phyloP scores from a whole-genome alignment of 2,329 filamentous ascomycete genomes.

The Hypoxylon sp. region DNA sequence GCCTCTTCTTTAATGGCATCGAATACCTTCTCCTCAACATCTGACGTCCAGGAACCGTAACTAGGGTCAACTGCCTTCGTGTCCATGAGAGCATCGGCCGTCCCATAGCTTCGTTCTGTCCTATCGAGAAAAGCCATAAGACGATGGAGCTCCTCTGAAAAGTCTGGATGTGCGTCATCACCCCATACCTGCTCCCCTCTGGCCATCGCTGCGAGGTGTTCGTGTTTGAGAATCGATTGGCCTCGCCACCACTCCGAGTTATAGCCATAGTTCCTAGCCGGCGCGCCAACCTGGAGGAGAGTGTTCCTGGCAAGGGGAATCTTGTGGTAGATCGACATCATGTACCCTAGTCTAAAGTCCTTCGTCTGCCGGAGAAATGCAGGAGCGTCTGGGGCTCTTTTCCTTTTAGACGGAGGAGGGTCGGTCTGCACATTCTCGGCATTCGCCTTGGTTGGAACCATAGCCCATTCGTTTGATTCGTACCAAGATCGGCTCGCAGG shows the following conservation, averaged over 20 bases:
- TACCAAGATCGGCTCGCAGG: conserved; percentile 66
- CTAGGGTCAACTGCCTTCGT: conserved; percentile 47
- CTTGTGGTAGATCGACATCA: conserved; percentile 67
- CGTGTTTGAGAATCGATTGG: conserved; percentile 55
- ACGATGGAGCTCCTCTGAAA: conserved; percentile 66
- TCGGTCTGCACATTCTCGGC: conserved; percentile 47
- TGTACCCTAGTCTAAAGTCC: conserved; percentile 58
- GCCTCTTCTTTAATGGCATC: conserved; percentile 38
- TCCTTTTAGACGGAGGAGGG: conserved; percentile 54
- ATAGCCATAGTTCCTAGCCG: conserved; percentile 61
- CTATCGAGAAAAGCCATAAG: conserved; percentile 70
- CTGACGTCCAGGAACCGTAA: conserved; percentile 50
- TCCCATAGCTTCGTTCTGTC: conserved; percentile 68
- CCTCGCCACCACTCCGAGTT: conserved; percentile 70
- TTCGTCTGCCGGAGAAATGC: conserved; percentile 58
- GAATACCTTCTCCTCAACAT: conserved; percentile 56
- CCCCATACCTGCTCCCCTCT: conserved; percentile 46
- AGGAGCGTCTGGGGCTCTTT: conserved; percentile 54
- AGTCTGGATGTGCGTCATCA: conserved; percentile 48
- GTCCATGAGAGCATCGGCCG: conserved; percentile 57
- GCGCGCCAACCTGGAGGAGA: conserved; percentile 55
- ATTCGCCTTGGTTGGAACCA: conserved; percentile 56
- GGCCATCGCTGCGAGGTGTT: conserved; percentile 48
- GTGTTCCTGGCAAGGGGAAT: conserved; percentile 67
- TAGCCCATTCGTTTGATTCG: conserved; percentile 64